Base-by-base conservation (phyloP, 768 basidiomycete species). In the Rhodotorula babjevae region DNA sequence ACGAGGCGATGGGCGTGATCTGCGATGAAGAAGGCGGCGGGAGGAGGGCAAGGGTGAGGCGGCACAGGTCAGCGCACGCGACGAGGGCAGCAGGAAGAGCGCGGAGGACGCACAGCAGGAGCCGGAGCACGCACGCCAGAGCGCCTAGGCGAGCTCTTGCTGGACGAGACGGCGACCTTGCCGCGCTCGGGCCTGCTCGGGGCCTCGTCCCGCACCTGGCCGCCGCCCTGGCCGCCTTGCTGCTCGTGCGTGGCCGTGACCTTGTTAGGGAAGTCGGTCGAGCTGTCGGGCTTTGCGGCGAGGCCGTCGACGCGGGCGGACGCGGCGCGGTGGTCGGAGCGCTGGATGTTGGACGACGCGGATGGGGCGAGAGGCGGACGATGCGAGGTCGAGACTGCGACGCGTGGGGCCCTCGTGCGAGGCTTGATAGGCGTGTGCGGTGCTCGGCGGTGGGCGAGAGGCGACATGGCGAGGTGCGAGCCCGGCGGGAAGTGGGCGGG, bases 261-360 rank as follows among this genome's bases (percentile, higher is more conserved):
- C 19, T 21, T 40, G 62, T 53, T 25, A 33, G 31, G 33, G 5
- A 47, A 31, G 18, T 47, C 47, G 29, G 11, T 31, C 29, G 47
- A 19, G 33, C 16, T 11, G 25, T 14, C 0, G 47, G 25, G 2
- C 8, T 4, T 3, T 0, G 49, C 36, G 36, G 5, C 4, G 5
- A 36, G 36, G 36, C 36, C 36, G 36, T 36, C 36, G 36, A 36
- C 16, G 21, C 52, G 63, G 11, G 63, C 42, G 15, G 63, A 56
- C 40, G 63, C 42, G 36, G 27, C 33, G 63, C 42, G 50, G 25
- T 1, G 63, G 55, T 40, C 10, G 53, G 53, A 11, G 50, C 19
- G 53, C n/a, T 29, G 14, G 18, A 46, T n/a, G 29, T 56, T 19
- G 53, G 53, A n/a, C 3, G 63, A 18, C 5, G 47, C 47, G 47